Conservation (phyloP, 2,329 filamentous ascomycete genomes). For the Neobulgaria alba region DNA sequence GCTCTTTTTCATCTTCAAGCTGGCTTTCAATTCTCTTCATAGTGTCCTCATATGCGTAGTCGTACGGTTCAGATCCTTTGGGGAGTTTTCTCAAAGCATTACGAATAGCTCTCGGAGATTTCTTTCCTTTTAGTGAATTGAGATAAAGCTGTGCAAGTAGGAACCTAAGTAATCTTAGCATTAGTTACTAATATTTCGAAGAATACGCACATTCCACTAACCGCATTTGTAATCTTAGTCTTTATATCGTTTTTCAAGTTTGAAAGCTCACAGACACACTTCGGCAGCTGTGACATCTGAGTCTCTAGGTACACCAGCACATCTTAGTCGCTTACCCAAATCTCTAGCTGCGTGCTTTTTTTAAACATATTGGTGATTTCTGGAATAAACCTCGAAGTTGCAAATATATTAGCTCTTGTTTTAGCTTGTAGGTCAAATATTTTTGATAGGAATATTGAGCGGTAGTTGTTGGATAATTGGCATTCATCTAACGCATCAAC, state of each 20-base stretch:
- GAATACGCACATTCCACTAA: constrained; percentile 27
- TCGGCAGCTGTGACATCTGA: constrained; percentile 15
- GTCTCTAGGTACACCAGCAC: constrained; percentile 23
- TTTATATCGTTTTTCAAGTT: constrained; percentile 17
- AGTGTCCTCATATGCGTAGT: constrained; percentile 31
- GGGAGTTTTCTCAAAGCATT: constrained; percentile 27
- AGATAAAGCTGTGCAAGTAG: constrained; percentile 19
- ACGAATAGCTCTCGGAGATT: constrained; percentile 28
- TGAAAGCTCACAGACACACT: constrained; percentile 9
- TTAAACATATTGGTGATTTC: constrained; percentile 21
- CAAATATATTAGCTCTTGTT: constrained; percentile 21
- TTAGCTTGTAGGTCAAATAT: constrained; percentile 20
- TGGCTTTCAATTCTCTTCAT: constrained; percentile 37
- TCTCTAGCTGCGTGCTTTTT: constrained; percentile 17
- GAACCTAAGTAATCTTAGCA: constrained; percentile 19
- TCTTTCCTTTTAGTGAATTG: constrained; percentile 28
- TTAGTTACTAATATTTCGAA: background rate
- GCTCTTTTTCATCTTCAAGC: background rate
- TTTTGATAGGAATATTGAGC: constrained; percentile 21
- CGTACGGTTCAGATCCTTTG: constrained; percentile 27
- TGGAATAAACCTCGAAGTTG: constrained; percentile 27
- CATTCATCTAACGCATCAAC: constrained; percentile 19
- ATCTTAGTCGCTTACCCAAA: constrained; percentile 27
- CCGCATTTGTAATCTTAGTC: constrained; percentile 13
- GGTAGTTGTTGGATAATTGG: constrained; percentile 5